Evolutionary conservation across 192 early-diverging fungal genomes (phyloP).

Genomic region (Backusella westeae): DNA sequence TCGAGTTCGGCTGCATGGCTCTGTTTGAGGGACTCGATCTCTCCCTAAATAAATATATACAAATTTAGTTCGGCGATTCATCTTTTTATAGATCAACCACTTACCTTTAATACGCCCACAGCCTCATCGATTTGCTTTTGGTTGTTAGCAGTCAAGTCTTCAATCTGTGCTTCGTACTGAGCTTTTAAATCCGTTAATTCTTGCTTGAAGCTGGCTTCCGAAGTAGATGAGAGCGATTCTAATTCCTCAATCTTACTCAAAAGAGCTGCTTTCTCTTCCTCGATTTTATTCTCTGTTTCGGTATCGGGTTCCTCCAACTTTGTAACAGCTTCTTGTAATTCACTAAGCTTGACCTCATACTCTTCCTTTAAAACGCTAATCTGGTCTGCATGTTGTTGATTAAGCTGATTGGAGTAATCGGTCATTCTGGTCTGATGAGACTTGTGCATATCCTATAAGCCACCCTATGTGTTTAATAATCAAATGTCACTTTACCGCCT

Average conservation of each 20-base stretch:
- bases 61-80: background rate
- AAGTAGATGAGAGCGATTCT: background rate
- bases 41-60: conserved; percentile 10
- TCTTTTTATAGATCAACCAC: background rate
- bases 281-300: background rate
- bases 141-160: background rate
- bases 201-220: background rate
- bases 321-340: conserved; percentile 9
- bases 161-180: background rate
- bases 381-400: conserved; percentile 16
- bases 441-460: conserved; percentile 25
- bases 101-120: background rate
- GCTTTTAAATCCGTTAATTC: background rate
- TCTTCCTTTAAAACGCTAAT: conserved; percentile 8
- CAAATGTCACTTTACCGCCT: background rate
- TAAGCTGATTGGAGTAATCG: conserved; percentile 15
- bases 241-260: conserved; percentile 13
- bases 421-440: conserved; percentile 30
- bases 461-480: background rate
- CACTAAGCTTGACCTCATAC: conserved; percentile 9
- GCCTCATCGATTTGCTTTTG: background rate
- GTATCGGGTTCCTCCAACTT: conserved; percentile 8
- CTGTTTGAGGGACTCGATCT: conserved; percentile 9
- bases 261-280: conserved; percentile 7
- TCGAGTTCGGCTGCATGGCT: conserved; percentile 6